Percentiles rank a stretch among this genome's conserved stretches.
These are phyloP conservation scores for Cercospora beticola DNA, from an alignment of 2,329 filamentous ascomycete genomes.

Conservation along the genomic window DNA sequence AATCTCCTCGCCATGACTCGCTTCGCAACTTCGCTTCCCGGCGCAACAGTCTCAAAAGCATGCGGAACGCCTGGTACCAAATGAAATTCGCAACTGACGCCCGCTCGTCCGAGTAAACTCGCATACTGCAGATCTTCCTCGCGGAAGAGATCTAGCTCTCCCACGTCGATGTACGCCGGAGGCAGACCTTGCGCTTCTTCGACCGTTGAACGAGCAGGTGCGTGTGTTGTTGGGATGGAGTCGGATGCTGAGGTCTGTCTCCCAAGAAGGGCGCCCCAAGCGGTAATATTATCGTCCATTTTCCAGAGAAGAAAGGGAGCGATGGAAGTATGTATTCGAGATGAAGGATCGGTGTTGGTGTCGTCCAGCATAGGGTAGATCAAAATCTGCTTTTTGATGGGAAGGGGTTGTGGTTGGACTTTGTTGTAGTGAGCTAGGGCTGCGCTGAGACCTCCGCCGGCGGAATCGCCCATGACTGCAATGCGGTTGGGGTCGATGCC, in stretches of 20 bases:
- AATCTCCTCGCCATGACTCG: constrained; percentile 8
- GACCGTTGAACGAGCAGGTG: constrained; percentile 39
- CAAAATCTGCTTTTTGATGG: constrained; percentile 45
- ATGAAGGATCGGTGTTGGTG: constrained; percentile 26
- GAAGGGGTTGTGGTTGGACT: constrained; percentile 25
- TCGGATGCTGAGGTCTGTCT: constrained; percentile 36
- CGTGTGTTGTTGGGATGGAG: constrained; percentile 39
- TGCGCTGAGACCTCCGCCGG: constrained; percentile 47
- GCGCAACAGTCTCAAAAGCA: constrained; percentile 39
- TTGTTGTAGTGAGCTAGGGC: constrained; percentile 42
- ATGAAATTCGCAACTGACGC: constrained; percentile 47
- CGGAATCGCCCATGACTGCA: constrained; percentile 46
- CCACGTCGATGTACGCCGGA: constrained; percentile 47
- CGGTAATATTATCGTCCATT: constrained; percentile 42
- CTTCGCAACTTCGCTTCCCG: constrained; percentile 17
- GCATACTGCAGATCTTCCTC: constrained; percentile 47
- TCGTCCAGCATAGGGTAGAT: constrained; percentile 53
- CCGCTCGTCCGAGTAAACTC: constrained; percentile 42
- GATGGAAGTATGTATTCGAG: constrained; percentile 33
- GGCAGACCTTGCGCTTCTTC: constrained; percentile 44
- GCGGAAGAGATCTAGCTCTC: constrained; percentile 47
- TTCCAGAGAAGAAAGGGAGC: constrained; percentile 41
- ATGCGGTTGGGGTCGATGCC: constrained; percentile 44
- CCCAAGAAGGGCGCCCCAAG: constrained; percentile 47
- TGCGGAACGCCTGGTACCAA: constrained; percentile 47